Evolutionary conservation across 305 asterid species (phyloP), one percentile per base, ranked within the genome.

Genomic region (Euphrasia arctica): DNA sequence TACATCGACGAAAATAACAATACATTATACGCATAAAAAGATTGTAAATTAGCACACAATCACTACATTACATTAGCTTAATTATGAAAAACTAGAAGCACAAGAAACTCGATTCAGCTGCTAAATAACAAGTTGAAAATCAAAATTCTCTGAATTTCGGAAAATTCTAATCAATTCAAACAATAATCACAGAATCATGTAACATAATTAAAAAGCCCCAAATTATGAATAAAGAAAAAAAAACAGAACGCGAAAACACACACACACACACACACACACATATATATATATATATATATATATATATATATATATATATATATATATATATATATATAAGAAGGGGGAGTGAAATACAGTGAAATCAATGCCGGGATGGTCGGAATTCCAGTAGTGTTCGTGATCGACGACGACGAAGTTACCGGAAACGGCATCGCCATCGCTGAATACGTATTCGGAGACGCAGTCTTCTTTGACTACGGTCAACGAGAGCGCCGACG

Each of bases 281-380:
- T n/a, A n/a, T n/a, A n/a, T n/a, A n/a, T n/a, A n/a, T n/a, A n/a
- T n/a, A n/a, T n/a, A n/a, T n/a, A n/a, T n/a, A n/a, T n/a, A n/a
- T n/a, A n/a, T n/a, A n/a, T n/a, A n/a, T n/a, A n/a, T n/a, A n/a
- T n/a, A n/a, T n/a, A n/a, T n/a, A n/a, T n/a, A n/a, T n/a, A n/a
- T n/a, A n/a, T n/a, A n/a, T 0, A 63, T 12, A 25, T 10, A 28
- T 11, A 15, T 12, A 31, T n/a, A 10, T 34, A 12, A 10, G 32
- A 43, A 10, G 58, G n/a, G 34, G 43, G 50, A 8, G 41, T 51
- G 25, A 7, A 48, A 10, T 70, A 88, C 95, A 13, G 72, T 71
- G 49, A 88, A 80, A 14, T 88, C 95, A 55, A 85, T 68, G 71
- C 93, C 90, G 58, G 90, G 83, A 70, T 80, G 82, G 72, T 81